Evolutionary conservation across 2,329 filamentous ascomycete species (phyloP).

Genomic region (Colletotrichum limetticola): DNA sequence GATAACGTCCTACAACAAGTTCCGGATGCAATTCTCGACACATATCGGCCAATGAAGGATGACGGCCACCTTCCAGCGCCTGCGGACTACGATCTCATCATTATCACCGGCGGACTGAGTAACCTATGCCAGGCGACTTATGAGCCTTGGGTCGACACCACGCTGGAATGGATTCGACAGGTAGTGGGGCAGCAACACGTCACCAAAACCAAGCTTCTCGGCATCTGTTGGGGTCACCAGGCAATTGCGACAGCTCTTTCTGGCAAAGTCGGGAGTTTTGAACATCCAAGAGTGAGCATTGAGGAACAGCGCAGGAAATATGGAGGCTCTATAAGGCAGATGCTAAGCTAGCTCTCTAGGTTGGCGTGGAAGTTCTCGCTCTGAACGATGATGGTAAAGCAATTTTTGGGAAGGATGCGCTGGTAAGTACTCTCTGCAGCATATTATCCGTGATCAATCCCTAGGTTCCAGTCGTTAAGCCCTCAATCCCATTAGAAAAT

Average conservation of each 20-base stretch:
- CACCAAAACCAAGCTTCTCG: conserved; percentile 20
- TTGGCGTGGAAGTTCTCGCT: neutral
- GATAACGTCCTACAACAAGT: conserved; percentile 15
- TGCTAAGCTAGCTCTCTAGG: neutral
- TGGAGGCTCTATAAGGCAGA: too few species aligned
- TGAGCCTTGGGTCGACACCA: conserved; percentile 27
- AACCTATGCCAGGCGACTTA: conserved; percentile 26
- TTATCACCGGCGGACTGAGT: conserved; percentile 27
- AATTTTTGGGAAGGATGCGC: conserved; percentile 6
- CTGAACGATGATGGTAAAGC: conserved; percentile 14
- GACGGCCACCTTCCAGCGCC: conserved; percentile 14
- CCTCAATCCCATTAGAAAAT: neutral
- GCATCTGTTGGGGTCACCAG: conserved; percentile 28
- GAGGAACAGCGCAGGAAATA: neutral
- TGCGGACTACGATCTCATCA: conserved; percentile 20
- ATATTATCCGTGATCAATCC: neutral
- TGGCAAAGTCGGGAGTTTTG: conserved; percentile 20
- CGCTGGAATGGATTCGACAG: conserved; percentile 22
- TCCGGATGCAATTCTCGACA: conserved; percentile 19
- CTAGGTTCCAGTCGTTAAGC: neutral
- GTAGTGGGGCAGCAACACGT: conserved; percentile 22
- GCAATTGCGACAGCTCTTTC: conserved; percentile 23
- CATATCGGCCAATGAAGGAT: conserved; percentile 20
- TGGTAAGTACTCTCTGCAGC: neutral
- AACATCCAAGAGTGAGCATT: conserved; percentile 12